phyloP scores from a whole-genome alignment of 306 rosid species.

The Spatholobus suberectus region DNA sequence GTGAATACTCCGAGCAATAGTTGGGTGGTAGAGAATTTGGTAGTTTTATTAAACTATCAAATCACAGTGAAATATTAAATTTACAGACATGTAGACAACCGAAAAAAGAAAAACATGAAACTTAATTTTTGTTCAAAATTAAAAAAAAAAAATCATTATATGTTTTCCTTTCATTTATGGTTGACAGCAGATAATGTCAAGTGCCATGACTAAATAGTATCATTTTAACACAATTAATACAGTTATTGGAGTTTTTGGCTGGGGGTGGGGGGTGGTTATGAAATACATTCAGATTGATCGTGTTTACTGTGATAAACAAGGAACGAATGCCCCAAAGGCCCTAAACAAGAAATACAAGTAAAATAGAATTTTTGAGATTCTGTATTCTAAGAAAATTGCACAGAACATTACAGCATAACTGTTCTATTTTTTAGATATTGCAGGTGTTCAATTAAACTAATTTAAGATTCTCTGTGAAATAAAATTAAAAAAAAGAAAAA shows the following conservation, averaged over 20 bases:
- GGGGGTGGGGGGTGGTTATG: too few relatives aligned
- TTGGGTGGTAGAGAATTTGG: background rate
- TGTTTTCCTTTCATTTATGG: background rate
- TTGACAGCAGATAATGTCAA: background rate
- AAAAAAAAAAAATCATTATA: too few relatives aligned
- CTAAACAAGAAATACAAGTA: background rate
- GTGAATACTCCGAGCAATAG: background rate
- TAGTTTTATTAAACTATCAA: background rate
- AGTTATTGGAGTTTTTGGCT: background rate
- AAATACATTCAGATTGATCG: background rate
- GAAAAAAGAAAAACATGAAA: background rate
- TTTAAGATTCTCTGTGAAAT: background rate
- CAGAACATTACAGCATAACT: background rate
- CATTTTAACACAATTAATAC: background rate
- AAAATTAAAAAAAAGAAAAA: too few relatives aligned
- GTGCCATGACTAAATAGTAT: background rate
- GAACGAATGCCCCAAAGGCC: background rate
- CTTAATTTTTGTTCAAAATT: background rate
- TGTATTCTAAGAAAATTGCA: background rate
- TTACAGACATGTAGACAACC: background rate
- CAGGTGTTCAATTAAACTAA: background rate
- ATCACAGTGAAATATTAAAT: background rate
- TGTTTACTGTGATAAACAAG: background rate
- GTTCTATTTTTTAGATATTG: background rate
- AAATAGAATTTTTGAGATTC: background rate